Conservation (phyloP, 2,329 filamentous ascomycete genomes). For the Ascochyta clinopodiicola region DNA sequence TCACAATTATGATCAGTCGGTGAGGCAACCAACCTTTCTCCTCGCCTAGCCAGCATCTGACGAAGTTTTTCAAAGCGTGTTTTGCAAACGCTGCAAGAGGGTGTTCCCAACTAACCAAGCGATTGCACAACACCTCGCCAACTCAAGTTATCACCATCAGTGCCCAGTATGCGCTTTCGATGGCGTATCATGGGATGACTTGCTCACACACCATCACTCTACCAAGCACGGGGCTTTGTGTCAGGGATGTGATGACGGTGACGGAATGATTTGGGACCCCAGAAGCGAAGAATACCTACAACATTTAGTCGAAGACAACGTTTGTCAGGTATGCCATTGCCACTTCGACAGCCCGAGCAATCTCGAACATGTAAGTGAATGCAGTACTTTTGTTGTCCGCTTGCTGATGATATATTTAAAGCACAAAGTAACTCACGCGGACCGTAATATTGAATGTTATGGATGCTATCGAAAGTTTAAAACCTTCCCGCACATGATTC, state of each 20-base stretch:
- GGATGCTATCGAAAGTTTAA: conserved; percentile 19
- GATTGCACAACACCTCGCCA: conserved; percentile 10
- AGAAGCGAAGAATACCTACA: conserved; percentile 11
- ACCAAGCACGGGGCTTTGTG: conserved; percentile 3
- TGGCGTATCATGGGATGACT: conserved; percentile 14
- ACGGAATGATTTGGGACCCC: conserved; percentile 14
- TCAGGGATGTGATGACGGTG: conserved; percentile 5
- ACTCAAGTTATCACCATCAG: conserved; percentile 16
- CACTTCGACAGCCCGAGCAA: conserved; percentile 19
- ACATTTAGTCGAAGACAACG: conserved; percentile 21
- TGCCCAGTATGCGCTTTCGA: conserved; percentile 19
- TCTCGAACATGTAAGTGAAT: conserved; percentile 13
- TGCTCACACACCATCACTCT: conserved; percentile 18
- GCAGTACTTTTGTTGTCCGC: too few relatives aligned
- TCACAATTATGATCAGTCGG: too few relatives aligned
- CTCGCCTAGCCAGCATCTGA: too few relatives aligned
- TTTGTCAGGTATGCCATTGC: conserved; percentile 17
- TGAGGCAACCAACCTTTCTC: too few relatives aligned
- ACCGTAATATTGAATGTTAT: conserved; percentile 15
- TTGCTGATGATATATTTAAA: conserved; percentile 9
- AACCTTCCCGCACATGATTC: conserved; percentile 21
- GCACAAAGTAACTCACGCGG: conserved; percentile 21
- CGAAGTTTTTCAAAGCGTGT: background rate
- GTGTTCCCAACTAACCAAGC: background rate
- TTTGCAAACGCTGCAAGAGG: background rate